Percentiles rank a stretch among this genome's conserved stretches.
Evolutionary conservation across 75 land plant genomes (phyloP).

Genomic region (Picea sitchensis): DNA sequence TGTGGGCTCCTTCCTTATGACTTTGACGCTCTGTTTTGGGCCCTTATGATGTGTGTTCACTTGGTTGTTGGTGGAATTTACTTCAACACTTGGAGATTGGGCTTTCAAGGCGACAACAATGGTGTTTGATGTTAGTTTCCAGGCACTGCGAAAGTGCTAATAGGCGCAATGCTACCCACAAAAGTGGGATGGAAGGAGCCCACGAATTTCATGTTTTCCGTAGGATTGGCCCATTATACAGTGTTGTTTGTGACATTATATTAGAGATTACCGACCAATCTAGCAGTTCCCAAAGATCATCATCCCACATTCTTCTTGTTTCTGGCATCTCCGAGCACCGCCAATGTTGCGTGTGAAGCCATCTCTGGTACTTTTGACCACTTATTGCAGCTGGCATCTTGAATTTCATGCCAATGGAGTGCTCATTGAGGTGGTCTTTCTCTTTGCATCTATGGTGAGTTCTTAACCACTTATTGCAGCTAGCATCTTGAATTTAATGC

Average conservation of each 20-base stretch:
- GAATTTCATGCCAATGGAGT: no score
- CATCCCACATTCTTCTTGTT: no score
- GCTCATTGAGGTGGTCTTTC: no score
- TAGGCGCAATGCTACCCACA: constrained; percentile 51
- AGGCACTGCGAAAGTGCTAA: no score
- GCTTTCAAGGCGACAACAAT: background rate
- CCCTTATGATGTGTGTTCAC: no score
- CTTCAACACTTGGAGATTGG: no score
- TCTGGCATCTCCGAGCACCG: constrained; percentile 7
- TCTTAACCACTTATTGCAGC: background rate
- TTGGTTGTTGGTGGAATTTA: no score
- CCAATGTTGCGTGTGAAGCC: constrained; percentile 73
- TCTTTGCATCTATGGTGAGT: no score
- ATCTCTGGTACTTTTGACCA: constrained; percentile 53
- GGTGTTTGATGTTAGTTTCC: no score
- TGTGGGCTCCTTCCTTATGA: no score
- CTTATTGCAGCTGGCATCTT: background rate
- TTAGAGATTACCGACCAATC: constrained; percentile 77
- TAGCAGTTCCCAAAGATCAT: constrained; percentile 26
- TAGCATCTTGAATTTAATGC: background rate
- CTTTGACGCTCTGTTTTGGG: no score
- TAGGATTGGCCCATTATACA: no score
- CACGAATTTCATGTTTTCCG: constrained; percentile 64
- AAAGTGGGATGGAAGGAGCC: constrained; percentile 65
- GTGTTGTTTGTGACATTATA: constrained; percentile 78